Conservation (phyloP, 2,329 filamentous ascomycete genomes). For the Phaeosphaeria sp. region DNA sequence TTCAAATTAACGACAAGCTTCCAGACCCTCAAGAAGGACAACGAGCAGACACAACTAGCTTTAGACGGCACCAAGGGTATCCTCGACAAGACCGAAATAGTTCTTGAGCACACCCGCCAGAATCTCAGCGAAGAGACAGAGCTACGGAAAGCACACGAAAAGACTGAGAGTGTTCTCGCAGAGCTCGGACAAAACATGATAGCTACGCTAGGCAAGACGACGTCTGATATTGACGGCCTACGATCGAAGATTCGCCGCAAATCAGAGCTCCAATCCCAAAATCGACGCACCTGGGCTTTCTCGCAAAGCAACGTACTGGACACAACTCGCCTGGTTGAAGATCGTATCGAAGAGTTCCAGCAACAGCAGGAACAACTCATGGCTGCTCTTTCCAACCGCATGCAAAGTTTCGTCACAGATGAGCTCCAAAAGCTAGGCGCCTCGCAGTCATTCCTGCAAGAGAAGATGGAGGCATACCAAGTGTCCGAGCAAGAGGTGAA, state of each 20-base stretch:
- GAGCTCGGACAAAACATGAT: conserved; percentile 78
- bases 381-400: conserved; percentile 69
- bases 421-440: conserved; percentile 75
- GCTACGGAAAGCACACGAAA: conserved; percentile 81
- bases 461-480: conserved; percentile 72
- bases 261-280: conserved; percentile 80
- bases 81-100: conserved; percentile 85
- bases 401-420: conserved; percentile 76
- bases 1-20: conserved; percentile 87
- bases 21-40: conserved; percentile 86
- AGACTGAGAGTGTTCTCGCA: conserved; percentile 80
- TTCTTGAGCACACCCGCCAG: conserved; percentile 77
- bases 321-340: conserved; percentile 78
- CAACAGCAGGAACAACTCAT: conserved; percentile 75
- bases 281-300: conserved; percentile 78
- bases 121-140: conserved; percentile 79
- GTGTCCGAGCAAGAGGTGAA: conserved; percentile 72
- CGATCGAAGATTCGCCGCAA: conserved; percentile 87
- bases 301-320: conserved; percentile 78
- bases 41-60: conserved; percentile 74
- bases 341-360: conserved; percentile 74
- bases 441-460: conserved; percentile 73
- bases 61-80: conserved; percentile 82
- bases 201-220: conserved; percentile 76
- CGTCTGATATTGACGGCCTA: conserved; percentile 79